A percentile compares a stretch with the other conserved stretches of the same genome.
Conservation (phyloP, 352 stramenopile genomes). For the Phytophthora hybrid region DNA sequence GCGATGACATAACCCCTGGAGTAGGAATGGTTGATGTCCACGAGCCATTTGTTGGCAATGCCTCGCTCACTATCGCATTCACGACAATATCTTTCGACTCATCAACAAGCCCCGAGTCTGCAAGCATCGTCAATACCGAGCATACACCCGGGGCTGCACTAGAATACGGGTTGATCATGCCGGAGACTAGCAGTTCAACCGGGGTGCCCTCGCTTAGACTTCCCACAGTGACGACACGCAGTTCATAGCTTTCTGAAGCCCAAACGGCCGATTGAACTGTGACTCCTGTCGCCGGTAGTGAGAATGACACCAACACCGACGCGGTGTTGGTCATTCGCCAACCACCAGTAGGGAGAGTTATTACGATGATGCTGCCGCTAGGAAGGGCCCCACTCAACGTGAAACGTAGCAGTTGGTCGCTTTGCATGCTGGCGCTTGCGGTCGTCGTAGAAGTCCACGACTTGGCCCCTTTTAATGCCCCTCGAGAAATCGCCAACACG, state of each 20-base stretch:
- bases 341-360: constrained; percentile 47
- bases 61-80: constrained; percentile 50
- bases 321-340: constrained; percentile 43
- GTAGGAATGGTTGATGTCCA: constrained; percentile 55
- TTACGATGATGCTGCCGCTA: constrained; percentile 55
- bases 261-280: constrained; percentile 44
- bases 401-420: constrained; percentile 54
- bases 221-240: constrained; percentile 52
- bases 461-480: constrained; percentile 44
- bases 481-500: constrained; percentile 50
- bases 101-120: constrained; percentile 57
- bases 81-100: constrained; percentile 51
- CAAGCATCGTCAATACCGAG: constrained; percentile 46
- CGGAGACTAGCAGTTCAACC: constrained; percentile 52
- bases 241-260: constrained; percentile 25
- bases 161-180: constrained; percentile 67
- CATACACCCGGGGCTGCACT: constrained; percentile 25
- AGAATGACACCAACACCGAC: constrained; percentile 40
- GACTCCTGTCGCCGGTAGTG: constrained; percentile 41
- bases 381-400: constrained; percentile 59
- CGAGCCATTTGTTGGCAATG: constrained; percentile 32
- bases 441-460: constrained; percentile 49
- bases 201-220: constrained; percentile 44
- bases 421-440: constrained; percentile 60
- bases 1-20: constrained; percentile 57